Conservation (phyloP, 116 monocot genomes). For the Iris pallida region DNA sequence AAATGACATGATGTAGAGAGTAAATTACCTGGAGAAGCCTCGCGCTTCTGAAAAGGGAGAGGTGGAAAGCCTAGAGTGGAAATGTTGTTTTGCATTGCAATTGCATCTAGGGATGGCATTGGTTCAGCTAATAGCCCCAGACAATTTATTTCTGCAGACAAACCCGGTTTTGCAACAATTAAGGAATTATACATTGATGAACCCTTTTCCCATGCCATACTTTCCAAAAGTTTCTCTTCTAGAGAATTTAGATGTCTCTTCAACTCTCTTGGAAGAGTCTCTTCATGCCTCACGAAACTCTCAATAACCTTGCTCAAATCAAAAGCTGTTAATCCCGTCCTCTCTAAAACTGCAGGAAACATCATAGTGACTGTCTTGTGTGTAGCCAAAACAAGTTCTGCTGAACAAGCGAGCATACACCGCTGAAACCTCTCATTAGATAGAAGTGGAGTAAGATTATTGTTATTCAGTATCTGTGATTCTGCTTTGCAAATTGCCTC, state of each 20-base stretch:
- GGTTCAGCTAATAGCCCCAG: conserved; percentile 82
- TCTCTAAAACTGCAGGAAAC: conserved; percentile 89
- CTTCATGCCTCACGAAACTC: conserved; percentile 88
- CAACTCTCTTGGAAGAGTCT: conserved; percentile 92
- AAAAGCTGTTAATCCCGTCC: conserved; percentile 92
- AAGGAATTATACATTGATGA: conserved; percentile 95
- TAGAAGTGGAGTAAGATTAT: conserved; percentile 71
- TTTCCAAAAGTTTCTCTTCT: conserved; percentile 90
- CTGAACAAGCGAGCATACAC: conserved; percentile 96
- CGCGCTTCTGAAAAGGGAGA: conserved; percentile 30
- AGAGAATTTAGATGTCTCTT: conserved; percentile 91
- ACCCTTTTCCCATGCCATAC: conserved; percentile 88
- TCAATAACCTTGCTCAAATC: conserved; percentile 98
- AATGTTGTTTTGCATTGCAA: conserved; percentile 50
- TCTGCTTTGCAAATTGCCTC: conserved; percentile 89
- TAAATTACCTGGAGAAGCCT: conserved; percentile 46
- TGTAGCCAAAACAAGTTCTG: conserved; percentile 91
- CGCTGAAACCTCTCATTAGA: conserved; percentile 88
- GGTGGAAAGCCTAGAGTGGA: conserved; percentile 27
- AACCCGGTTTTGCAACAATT: conserved; percentile 67
- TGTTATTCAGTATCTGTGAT: conserved; percentile 47
- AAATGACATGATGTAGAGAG: background rate
- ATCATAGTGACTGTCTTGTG: conserved; percentile 91
- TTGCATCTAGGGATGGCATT: conserved; percentile 92
- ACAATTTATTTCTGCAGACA: conserved; percentile 62